Base-by-base conservation (phyloP, 2,329 filamentous ascomycete species). In the Venturia asperata region DNA sequence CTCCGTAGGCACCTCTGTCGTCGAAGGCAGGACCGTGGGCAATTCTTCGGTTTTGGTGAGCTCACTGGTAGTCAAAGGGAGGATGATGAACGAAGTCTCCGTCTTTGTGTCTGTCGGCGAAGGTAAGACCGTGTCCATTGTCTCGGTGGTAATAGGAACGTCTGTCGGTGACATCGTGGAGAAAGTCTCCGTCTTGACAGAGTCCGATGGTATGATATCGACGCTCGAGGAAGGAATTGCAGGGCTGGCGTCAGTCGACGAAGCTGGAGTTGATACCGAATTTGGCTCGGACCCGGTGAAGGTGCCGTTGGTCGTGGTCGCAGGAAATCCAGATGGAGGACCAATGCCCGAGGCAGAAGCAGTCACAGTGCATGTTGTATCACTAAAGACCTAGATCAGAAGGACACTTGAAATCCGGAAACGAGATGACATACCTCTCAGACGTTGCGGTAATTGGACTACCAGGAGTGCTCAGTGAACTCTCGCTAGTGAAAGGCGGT, bases 181-280 rank as follows among this genome's bases (percentile, higher is more conserved):
- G 52, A 58, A 58, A 13, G 47, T 30, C 13, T 52, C 47, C 24
- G 47, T 52, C 47, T 52, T 52, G 47, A 52, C 24, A 27, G 47
- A 52, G 24, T 27, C 10, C 10, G 47, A 27, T 27, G 47, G 21
- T 52, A 52, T 15, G 21, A 27, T 34, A 30, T 56, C 52, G 30
- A 30, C n/a, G 52, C 13, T 56, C 27, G 27, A 56, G 37, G 52
- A n/a, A n/a, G 52, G 30, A 56, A 56, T 37, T 3, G n/a, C 27
- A 3, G 27, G 52, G 27, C 27, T 37, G 5, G 6, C 24, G 24
- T 56, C 30, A 13, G 52, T 56, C 15, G 30, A 39, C 1, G 52
- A 37, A n/a, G 52, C 52, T n/a, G 52, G 30, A 13, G 17, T 34
- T 9, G 45, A 47, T 47, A 17, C 6, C 6, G 19, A n/a, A 47